A percentile compares a stretch with the other conserved stretches of the same genome.
Conservation (phyloP, 139 green algal genomes). For the Chlamydomonas asymmetrica region DNA sequence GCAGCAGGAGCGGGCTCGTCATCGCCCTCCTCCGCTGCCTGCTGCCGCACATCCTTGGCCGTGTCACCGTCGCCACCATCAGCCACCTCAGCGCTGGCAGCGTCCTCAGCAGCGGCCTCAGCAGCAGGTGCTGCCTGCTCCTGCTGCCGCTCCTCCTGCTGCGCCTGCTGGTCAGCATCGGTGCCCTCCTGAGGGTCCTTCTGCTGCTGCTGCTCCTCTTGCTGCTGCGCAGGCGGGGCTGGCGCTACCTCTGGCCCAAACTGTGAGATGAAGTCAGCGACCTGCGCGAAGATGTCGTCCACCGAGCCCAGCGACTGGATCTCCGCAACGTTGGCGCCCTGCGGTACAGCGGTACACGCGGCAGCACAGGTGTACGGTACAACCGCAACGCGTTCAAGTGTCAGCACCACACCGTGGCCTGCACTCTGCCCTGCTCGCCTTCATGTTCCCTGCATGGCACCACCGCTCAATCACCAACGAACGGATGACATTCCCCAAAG, state of each 20-base stretch:
- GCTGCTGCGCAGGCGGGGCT: neutral
- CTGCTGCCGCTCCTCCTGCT: neutral
- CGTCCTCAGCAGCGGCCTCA: constrained; percentile 11
- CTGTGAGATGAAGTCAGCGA: neutral
- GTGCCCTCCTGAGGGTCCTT: neutral
- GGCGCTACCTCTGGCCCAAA: neutral
- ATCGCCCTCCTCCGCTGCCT: neutral
- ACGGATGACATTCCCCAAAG: no score
- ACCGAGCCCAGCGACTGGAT: neutral
- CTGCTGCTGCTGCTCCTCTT: neutral
- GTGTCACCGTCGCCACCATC: no score
- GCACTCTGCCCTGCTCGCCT: no score
- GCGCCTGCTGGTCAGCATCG: constrained; percentile 5
- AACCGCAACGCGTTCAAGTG: no score
- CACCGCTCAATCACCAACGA: no score
- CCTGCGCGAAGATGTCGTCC: neutral
- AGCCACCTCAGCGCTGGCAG: neutral
- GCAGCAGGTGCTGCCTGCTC: neutral
- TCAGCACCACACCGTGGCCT: no score
- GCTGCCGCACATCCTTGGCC: neutral
- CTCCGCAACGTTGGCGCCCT: neutral
- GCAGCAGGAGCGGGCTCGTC: neutral
- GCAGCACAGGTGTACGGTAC: neutral
- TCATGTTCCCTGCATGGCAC: no score
- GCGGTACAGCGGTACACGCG: no score